Percentiles rank a stretch among this genome's conserved stretches.
phyloP scores from a whole-genome alignment of 2,329 filamentous ascomycete genomes.

The Elsinoe perseae region DNA sequence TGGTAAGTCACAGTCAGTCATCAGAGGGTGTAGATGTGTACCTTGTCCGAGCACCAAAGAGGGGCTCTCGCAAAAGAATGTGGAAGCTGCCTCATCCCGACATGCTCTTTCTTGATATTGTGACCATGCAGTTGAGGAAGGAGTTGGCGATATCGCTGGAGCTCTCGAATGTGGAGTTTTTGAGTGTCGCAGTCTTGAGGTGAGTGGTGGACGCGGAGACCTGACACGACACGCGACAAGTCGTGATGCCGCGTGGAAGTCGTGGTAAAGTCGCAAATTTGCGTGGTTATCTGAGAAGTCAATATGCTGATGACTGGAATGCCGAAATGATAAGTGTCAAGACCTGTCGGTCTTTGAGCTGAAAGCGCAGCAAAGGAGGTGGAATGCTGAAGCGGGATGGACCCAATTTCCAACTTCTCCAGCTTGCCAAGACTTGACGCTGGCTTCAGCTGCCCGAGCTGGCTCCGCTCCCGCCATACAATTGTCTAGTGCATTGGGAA shows the following conservation, averaged over 20 bases:
- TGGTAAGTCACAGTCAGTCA: neutral
- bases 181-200: neutral
- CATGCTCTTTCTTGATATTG: neutral
- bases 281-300: neutral
- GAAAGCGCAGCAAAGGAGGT: neutral
- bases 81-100: conserved; percentile 14
- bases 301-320: neutral
- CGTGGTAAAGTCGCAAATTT: neutral
- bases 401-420: conserved; percentile 9
- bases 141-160: neutral
- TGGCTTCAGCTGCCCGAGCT: neutral
- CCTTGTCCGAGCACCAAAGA: conserved; percentile 13
- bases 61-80: neutral
- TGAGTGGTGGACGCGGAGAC: neutral
- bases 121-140: neutral
- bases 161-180: neutral
- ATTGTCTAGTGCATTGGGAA: neutral
- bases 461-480: neutral
- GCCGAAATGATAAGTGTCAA: neutral
- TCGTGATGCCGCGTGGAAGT: neutral
- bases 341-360: neutral
- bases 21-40: neutral
- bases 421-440: neutral
- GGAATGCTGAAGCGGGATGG: conserved; percentile 5
- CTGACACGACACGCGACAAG: conserved; percentile 15